Base-by-base conservation (phyloP, 768 basidiomycete species). In the Tremella fuciformis region DNA sequence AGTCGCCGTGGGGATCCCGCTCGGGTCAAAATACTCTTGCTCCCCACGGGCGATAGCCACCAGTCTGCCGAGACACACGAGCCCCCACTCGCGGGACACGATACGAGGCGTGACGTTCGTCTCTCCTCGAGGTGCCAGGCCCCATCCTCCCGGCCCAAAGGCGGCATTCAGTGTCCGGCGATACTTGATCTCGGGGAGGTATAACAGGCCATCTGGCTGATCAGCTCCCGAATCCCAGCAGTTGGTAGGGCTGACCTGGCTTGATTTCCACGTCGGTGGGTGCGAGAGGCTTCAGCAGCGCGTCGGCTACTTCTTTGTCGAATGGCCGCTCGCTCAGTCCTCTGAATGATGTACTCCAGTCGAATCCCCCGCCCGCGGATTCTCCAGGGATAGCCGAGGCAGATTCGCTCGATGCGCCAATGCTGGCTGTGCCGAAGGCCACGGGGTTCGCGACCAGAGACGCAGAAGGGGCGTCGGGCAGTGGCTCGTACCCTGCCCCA, bases 141-240 rank as follows among this genome's bases (percentile, higher is more conserved):
- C 94, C 94, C 94, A 97, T 4, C 87, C 92, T 7, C 94, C 94
- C 18, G 94, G 94, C 11, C 94, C 92, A 69, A 98, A 97, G 0
- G 94, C 91, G 66, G 82, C 85, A 80, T 97, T 97, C 48, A 97
- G 78, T 34, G 90, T 85, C 21, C 94, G 84, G 16, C 94, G 84
- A 71, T 97, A 98, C 74, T 96, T 94, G 70, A 97, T 98, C 78
- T 97, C 94, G 18, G 94, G 94, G 7, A 98, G 84, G 78, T 97
- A 98, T 11, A 96, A 79, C 41, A 98, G 81, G 3, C 94, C 94
- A 66, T 97, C 94, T 94, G 63, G 6, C 37, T 8, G 16, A 50
- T 19, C 40, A 47, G 25, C 40, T 21, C 7, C 24, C 4, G 15
- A 4, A 22, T 15, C 16, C 42, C 22, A 8, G n/a, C 22, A 46